Evolutionary conservation across 352 stramenopile species (phyloP).

Genomic region (Blastocystis sp.): DNA sequence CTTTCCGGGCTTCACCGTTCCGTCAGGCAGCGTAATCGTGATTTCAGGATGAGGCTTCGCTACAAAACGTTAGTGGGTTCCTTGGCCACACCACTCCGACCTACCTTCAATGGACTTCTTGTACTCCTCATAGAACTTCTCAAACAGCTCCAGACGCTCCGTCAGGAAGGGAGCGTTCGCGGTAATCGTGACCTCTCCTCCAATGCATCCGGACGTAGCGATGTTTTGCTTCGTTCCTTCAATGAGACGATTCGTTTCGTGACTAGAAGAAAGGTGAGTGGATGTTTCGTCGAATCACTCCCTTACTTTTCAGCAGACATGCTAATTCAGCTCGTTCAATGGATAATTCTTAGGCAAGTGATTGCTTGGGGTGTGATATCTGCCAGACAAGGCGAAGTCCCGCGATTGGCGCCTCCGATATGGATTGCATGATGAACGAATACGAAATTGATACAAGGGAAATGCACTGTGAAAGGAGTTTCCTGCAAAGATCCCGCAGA

Average conservation of each 20-base stretch:
- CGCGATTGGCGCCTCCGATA: background rate
- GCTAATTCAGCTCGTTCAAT: background rate
- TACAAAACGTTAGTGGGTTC: conserved; percentile 47
- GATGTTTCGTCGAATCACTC: background rate
- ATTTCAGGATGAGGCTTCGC: conserved; percentile 78
- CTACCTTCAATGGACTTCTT: conserved; percentile 62
- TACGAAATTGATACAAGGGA: too few species aligned
- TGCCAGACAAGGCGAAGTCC: background rate
- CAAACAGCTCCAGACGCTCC: conserved; percentile 72
- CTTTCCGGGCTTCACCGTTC: conserved; percentile 76
- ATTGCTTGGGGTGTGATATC: too few species aligned
- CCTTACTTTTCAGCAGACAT: conserved; percentile 55
- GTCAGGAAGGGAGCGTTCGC: conserved; percentile 73
- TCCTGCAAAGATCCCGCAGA: background rate
- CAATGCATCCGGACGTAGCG: conserved; percentile 65
- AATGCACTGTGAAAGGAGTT: too few species aligned
- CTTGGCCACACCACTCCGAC: background rate
- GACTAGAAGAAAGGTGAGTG: background rate
- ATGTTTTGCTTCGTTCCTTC: conserved; percentile 53
- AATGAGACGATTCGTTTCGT: conserved; percentile 57
- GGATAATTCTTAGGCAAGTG: background rate
- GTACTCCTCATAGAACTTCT: conserved; percentile 70
- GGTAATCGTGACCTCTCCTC: conserved; percentile 69
- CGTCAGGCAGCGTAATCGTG: conserved; percentile 89
- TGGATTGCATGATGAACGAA: too few species aligned